These are phyloP conservation scores for Colletotrichum sp. DNA, from an alignment of 2,329 filamentous ascomycete species.

Conservation along the genomic window DNA sequence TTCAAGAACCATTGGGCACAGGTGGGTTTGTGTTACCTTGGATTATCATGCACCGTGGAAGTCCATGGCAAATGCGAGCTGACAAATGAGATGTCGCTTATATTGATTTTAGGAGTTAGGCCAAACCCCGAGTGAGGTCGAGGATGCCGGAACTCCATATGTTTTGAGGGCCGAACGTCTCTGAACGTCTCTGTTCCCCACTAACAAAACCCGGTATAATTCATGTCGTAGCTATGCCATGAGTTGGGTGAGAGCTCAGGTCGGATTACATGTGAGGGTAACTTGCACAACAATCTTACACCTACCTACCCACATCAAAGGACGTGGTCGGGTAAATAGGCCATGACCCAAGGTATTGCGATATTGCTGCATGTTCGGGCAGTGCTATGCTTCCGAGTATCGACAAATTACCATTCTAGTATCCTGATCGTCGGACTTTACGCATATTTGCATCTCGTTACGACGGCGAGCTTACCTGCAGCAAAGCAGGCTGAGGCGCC, in stretches of 20 bases:
- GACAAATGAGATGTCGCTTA: background rate
- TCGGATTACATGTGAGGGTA: background rate
- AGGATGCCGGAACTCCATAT: background rate
- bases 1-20: background rate
- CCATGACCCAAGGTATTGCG: background rate
- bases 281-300: background rate
- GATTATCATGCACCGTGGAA: background rate
- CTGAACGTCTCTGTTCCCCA: accelerated
- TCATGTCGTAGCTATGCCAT: background rate
- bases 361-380: background rate
- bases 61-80: background rate
- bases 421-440: background rate
- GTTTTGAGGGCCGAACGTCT: background rate
- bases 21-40: background rate
- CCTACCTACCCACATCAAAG: background rate
- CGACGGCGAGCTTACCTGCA: background rate
- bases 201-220: accelerated
- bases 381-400: background rate
- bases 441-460: background rate
- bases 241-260: background rate
- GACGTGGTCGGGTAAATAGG: background rate
- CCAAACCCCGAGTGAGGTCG: background rate
- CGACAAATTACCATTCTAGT: background rate
- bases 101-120: background rate
- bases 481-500: background rate